Percentiles rank a stretch among this genome's conserved stretches.
phyloP scores from a whole-genome alignment of 192 early-diverging fungal genomes.

The Pilobolus umbonatus region DNA sequence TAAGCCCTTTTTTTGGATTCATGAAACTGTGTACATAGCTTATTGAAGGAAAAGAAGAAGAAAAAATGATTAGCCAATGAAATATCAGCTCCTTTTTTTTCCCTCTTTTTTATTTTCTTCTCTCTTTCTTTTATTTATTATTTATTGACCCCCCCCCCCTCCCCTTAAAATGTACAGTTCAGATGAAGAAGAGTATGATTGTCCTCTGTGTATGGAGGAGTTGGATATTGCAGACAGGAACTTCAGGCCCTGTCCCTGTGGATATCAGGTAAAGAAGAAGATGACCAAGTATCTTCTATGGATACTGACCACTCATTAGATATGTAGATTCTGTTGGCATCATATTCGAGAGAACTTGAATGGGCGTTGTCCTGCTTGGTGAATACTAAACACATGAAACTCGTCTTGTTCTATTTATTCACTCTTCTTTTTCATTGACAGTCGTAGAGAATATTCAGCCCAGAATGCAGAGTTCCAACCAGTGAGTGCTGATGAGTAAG shows the following conservation, averaged over 20 bases:
- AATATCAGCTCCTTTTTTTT: slow-evolving; percentile 6
- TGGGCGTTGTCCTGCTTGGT: slow-evolving; percentile 90
- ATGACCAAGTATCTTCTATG: background rate
- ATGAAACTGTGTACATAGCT: no score
- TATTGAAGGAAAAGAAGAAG: no score
- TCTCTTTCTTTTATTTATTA: background rate
- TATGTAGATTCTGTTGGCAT: slow-evolving; percentile 98
- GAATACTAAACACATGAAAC: background rate
- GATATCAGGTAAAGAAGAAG: slow-evolving; percentile 76
- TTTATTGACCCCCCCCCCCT: background rate
- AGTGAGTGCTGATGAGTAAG: slow-evolving; percentile 82
- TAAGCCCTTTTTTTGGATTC: no score
- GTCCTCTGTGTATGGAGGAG: slow-evolving; percentile 99
- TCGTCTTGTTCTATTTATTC: background rate
- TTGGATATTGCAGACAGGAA: slow-evolving; percentile 93
- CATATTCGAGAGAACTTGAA: slow-evolving; percentile 92
- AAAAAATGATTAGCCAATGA: no score
- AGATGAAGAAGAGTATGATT: slow-evolving; percentile 93
- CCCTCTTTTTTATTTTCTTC: background rate
- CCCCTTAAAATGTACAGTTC: slow-evolving; percentile 24
- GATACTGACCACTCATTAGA: slow-evolving; percentile 44
- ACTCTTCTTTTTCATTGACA: background rate
- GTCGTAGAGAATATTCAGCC: slow-evolving; percentile 89
- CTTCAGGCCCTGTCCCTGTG: slow-evolving; percentile 97
- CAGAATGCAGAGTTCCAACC: slow-evolving; percentile 84